phyloP scores from a whole-genome alignment of 1,284 basidiomycete genomes.

The Cutaneotrichosporon mucoides region DNA sequence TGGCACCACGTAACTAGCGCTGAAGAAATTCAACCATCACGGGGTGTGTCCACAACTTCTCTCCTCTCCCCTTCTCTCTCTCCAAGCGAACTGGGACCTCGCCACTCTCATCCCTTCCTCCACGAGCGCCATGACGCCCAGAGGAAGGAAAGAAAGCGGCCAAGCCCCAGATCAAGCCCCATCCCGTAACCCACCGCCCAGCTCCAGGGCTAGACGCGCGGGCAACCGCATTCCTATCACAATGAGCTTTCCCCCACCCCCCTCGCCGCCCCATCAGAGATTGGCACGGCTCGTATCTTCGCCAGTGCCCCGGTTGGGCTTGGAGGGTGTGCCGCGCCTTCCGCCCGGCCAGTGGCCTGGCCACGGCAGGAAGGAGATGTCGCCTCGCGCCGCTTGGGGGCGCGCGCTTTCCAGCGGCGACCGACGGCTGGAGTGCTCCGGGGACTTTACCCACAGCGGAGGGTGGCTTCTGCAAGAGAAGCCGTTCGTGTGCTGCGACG shows the following conservation, averaged over 20 bases:
- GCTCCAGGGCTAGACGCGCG: neutral
- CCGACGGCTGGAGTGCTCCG: slow-evolving; percentile 32
- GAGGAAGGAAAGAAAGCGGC: slow-evolving; percentile 12
- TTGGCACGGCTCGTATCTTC: slow-evolving; percentile 43
- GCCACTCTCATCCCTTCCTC: neutral
- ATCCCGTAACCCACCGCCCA: slow-evolving; percentile 42
- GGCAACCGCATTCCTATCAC: slow-evolving; percentile 48
- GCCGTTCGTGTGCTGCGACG: slow-evolving; percentile 43
- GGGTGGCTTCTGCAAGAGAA: neutral
- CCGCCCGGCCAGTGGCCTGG: neutral
- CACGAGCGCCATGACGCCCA: too few species aligned
- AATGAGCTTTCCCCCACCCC: slow-evolving; percentile 41
- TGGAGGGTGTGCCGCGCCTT: neutral
- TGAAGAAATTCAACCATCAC: slow-evolving; percentile 51
- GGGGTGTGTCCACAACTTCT: slow-evolving; percentile 18
- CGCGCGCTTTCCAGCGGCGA: slow-evolving; percentile 10
- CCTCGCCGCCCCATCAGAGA: neutral
- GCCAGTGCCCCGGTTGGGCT: slow-evolving; percentile 16
- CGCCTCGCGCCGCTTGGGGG: slow-evolving; percentile 9
- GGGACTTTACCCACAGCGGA: slow-evolving; percentile 49
- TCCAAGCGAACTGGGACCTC: too few species aligned
- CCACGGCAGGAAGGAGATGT: neutral
- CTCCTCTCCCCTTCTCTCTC: neutral
- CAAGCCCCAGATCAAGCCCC: slow-evolving; percentile 50
- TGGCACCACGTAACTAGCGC: slow-evolving; percentile 41